Evolutionary conservation across 208 protist genomes (phyloP).

Genomic region (Zelonia costaricensis): DNA sequence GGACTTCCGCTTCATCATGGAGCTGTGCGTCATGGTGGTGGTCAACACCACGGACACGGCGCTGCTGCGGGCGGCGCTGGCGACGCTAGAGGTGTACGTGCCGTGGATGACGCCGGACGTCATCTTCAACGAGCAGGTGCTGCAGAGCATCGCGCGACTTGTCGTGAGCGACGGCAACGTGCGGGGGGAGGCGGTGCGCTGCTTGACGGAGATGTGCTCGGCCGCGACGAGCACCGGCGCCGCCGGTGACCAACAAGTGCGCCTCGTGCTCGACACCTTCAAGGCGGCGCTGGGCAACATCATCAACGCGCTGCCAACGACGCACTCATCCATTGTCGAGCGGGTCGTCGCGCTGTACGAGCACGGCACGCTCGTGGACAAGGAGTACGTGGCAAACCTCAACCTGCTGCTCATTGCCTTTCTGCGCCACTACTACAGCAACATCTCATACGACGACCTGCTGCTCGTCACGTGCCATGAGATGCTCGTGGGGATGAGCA

Average conservation of each 20-base stretch:
- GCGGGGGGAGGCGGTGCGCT: constrained; percentile 50
- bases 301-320: constrained; percentile 64
- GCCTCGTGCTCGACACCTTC: constrained; percentile 73
- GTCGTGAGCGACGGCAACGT: constrained; percentile 47
- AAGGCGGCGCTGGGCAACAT: constrained; percentile 62
- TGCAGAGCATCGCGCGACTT: constrained; percentile 51
- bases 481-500: constrained; percentile 94
- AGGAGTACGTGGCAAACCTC: constrained; percentile 91
- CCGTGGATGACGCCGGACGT: constrained; percentile 79
- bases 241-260: constrained; percentile 56
- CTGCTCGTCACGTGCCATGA: constrained; percentile 82
- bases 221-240: constrained; percentile 38
- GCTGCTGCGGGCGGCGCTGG: constrained; percentile 70
- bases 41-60: constrained; percentile 38
- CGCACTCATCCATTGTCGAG: constrained; percentile 63
- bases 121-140: constrained; percentile 65
- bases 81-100: constrained; percentile 84
- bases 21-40: constrained; percentile 90
- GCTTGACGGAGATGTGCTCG: constrained; percentile 75
- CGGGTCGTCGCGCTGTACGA: constrained; percentile 70
- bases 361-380: constrained; percentile 54
- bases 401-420: constrained; percentile 95
- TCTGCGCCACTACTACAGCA: constrained; percentile 85
- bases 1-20: constrained; percentile 96
- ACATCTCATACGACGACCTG: constrained; percentile 90